phyloP scores from a whole-genome alignment of 805 yeast species.

The Kuraishia cidri region DNA sequence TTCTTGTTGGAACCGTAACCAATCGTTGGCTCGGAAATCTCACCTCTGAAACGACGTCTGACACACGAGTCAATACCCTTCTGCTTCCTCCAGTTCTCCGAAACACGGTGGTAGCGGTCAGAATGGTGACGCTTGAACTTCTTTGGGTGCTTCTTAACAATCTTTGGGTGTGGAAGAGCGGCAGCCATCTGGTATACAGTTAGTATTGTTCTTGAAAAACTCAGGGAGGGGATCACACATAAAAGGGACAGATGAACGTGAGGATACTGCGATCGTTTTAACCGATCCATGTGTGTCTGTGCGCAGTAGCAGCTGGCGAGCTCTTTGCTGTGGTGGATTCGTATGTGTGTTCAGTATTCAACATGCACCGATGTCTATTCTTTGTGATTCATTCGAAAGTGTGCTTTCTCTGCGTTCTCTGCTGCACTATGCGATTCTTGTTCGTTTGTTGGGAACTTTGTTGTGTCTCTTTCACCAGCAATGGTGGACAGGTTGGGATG shows the following conservation, averaged over 20 bases:
- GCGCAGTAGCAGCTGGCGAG: too few relatives aligned
- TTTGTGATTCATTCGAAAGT: too few relatives aligned
- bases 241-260: conserved; percentile 1
- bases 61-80: conserved; percentile 99
- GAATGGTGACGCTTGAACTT: conserved; percentile 99
- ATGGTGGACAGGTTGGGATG: too few relatives aligned
- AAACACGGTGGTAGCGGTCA: conserved; percentile 98
- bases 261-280: background rate
- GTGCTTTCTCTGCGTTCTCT: too few relatives aligned
- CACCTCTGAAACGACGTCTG: conserved; percentile 99
- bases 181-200: conserved; percentile 68
- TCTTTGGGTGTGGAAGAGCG: conserved; percentile 97
- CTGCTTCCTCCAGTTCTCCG: conserved; percentile 99
- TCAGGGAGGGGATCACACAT: background rate
- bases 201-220: background rate
- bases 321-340: too few relatives aligned
- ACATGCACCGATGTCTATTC: too few relatives aligned
- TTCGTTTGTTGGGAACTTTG: too few relatives aligned
- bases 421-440: too few relatives aligned
- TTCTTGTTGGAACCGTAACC: conserved; percentile 99
- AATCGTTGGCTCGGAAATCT: conserved; percentile 97
- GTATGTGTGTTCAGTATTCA: too few relatives aligned
- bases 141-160: conserved; percentile 98
- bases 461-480: too few relatives aligned
- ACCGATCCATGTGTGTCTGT: background rate